phyloP scores from a whole-genome alignment of 1,139 yeast genomes.

The Suhomyces choctaworum region DNA sequence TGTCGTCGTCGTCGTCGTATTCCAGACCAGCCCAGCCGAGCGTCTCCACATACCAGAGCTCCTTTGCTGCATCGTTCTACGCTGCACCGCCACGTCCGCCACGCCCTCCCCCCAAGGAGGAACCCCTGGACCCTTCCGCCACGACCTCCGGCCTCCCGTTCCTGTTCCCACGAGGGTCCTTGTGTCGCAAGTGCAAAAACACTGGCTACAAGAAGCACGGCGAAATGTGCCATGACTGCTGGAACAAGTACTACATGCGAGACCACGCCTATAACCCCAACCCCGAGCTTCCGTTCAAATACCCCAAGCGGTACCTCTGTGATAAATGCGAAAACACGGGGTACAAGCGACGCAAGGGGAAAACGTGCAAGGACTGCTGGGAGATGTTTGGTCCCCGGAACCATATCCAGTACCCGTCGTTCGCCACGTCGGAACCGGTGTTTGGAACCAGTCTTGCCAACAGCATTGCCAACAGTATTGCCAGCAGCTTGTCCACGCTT shows the following conservation, averaged over 20 bases:
- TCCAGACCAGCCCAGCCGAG: slow-evolving; percentile 2
- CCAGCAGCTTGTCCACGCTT: slow-evolving; percentile 2
- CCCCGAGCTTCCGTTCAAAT: slow-evolving; percentile 42
- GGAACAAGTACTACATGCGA: slow-evolving; percentile 33
- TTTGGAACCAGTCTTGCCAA: too few species aligned
- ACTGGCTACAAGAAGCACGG: slow-evolving; percentile 40
- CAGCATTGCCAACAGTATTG: too few species aligned
- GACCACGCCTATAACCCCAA: slow-evolving; percentile 43
- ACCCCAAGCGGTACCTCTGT: slow-evolving; percentile 65
- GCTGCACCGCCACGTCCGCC: slow-evolving; percentile 1
- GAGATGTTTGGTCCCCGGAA: slow-evolving; percentile 55
- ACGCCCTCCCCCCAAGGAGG: slow-evolving; percentile 10
- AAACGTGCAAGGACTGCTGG: slow-evolving; percentile 74
- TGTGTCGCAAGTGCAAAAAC: slow-evolving; percentile 43
- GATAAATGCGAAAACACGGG: slow-evolving; percentile 78
- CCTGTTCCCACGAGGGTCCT: slow-evolving; percentile 37
- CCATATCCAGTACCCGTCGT: slow-evolving; percentile 12
- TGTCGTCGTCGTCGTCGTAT: slow-evolving; percentile 4
- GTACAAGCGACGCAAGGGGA: slow-evolving; percentile 60
- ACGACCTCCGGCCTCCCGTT: slow-evolving; percentile 53
- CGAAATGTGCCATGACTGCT: slow-evolving; percentile 37
- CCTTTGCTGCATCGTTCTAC: background rate
- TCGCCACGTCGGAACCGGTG: too few species aligned
- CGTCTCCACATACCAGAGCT: too few species aligned
- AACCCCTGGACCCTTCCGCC: slow-evolving; percentile 15